Percentiles rank a stretch among this genome's conserved stretches.
Conservation (phyloP, 129 eudicot species). For the Helichrysum umbraculigerum region DNA sequence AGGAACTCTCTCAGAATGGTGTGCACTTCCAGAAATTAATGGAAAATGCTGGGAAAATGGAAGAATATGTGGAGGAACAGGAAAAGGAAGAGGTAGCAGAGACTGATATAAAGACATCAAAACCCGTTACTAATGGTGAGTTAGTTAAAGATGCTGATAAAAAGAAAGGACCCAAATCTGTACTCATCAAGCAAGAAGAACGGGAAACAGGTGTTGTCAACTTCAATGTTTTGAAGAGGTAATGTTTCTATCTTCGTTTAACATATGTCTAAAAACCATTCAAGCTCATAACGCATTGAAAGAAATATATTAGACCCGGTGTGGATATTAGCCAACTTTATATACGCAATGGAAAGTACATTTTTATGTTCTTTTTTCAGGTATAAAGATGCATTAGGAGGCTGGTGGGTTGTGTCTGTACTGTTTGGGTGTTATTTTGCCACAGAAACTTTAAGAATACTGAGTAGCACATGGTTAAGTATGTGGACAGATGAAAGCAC, state of each 20-base stretch:
- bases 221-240: constrained; percentile 80
- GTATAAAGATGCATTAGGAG: constrained; percentile 92
- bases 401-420: constrained; percentile 76
- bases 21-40: constrained; percentile 69
- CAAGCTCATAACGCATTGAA: not conserved
- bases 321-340: not conserved
- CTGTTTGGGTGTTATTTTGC: constrained; percentile 61
- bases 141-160: constrained; percentile 45
- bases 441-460: constrained; percentile 79
- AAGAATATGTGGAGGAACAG: constrained; percentile 66
- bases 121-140: constrained; percentile 49
- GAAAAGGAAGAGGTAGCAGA: constrained; percentile 42
- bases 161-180: constrained; percentile 65
- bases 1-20: constrained; percentile 77
- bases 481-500: constrained; percentile 87
- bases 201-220: constrained; percentile 90
- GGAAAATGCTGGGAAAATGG: constrained; percentile 99
- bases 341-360: not conserved
- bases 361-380: constrained; percentile 34
- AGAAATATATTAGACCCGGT: not conserved
- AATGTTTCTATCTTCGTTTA: not conserved
- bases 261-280: not conserved
- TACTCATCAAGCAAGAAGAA: constrained; percentile 90
- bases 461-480: constrained; percentile 96
- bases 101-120: constrained; percentile 36